These are phyloP conservation scores for Ormosia semicastrata DNA, from an alignment of 306 rosid genomes.

Conservation along the genomic window DNA sequence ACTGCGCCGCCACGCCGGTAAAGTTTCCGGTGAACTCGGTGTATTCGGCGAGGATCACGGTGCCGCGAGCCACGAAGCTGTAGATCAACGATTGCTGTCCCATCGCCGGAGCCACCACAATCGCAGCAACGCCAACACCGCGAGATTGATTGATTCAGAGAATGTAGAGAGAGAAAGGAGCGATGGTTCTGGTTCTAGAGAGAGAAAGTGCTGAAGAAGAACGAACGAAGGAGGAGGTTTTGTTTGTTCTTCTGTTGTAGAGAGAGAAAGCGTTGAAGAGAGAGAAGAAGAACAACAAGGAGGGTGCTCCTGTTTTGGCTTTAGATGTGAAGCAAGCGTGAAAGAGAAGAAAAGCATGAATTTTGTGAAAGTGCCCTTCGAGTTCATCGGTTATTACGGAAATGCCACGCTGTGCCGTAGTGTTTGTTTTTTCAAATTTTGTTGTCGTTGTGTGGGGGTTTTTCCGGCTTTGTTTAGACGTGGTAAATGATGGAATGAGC, in stretches of 20 bases:
- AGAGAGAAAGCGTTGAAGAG: conserved; percentile 6
- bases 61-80: conserved; percentile 90
- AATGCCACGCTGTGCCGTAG: conserved; percentile 33
- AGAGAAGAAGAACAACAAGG: not conserved
- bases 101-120: conserved; percentile 57
- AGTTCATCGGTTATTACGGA: conserved; percentile 29
- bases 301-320: conserved; percentile 28
- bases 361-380: conserved; percentile 21
- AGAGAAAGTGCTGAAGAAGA: conserved; percentile 19
- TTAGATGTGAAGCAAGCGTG: conserved; percentile 54
- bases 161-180: conserved; percentile 28
- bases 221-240: not conserved
- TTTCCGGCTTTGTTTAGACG: not conserved
- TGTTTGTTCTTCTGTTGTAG: not conserved
- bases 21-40: conserved; percentile 92
- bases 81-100: conserved; percentile 96
- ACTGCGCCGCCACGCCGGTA: conserved; percentile 75
- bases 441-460: not conserved
- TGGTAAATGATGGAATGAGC: too few relatives aligned
- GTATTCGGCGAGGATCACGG: conserved; percentile 75
- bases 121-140: conserved; percentile 6
- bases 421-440: not conserved
- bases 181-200: not conserved
- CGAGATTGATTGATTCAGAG: conserved; percentile 12
- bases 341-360: conserved; percentile 36